Base-by-base conservation (phyloP, 1,284 basidiomycete species). In the Thelephora terrestris region DNA sequence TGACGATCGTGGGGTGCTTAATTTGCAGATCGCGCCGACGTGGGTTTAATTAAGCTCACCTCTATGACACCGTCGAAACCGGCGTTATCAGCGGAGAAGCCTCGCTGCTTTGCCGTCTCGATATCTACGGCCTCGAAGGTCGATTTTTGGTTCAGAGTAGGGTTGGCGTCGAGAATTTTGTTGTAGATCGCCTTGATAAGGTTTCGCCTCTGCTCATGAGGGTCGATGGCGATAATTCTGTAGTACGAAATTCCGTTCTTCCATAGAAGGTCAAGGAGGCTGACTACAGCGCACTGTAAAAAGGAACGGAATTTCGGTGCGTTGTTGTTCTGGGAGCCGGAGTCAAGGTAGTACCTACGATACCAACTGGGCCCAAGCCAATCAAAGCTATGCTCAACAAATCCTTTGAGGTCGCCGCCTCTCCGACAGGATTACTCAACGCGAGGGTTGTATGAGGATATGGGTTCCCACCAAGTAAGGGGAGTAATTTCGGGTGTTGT, bases 311-410 rank as follows among this genome's bases (percentile, higher is more conserved):
- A 14, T 32, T 32, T 14, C 3, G 29, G 29, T 32, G 12, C 14
- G n/a, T 18, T 5, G 2, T 20, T 5, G 25, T n/a, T 25, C 21
- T 5, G 21, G 18, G 40, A 45, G 45, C 24, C 45, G 17, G 21
- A 29, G 44, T 23, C 3, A 29, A 38, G 21, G 37, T 20, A 25
- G 21, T 20, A 61, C 73, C 49, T 53, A 78, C 76, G 52, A 87
- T 64, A 10, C 86, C 86, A 5, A 89, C 85, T 14, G 86, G 85
- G 4, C 86, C 86, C 45, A 89, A 68, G 6, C 85, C 85, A 16
- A 89, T 64, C 23, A 88, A 66, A 0, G 77, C 85, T 42, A 87
- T 65, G 0, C 74, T 79, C 50, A 86, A 58, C 2, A 64, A 52
- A 42, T 63, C 80, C 49, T 77, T 73, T 5, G 5, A 10, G 5